Percentiles rank a stretch among this genome's conserved stretches.
phyloP scores from a whole-genome alignment of 768 basidiomycete genomes.

The Leccinum obscurum region DNA sequence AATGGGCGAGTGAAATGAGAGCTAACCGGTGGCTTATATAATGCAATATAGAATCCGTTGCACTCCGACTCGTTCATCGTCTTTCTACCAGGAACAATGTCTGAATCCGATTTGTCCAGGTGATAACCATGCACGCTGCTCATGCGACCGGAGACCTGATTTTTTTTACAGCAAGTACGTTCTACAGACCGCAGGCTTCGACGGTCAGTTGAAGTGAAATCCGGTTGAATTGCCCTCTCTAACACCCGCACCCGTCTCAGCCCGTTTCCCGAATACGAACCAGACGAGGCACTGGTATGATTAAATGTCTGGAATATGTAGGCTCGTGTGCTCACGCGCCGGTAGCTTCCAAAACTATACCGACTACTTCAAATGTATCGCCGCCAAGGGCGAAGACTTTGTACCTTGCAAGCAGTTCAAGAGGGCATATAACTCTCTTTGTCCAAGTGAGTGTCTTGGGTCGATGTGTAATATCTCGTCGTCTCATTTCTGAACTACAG shows the following conservation, averaged over 20 bases:
- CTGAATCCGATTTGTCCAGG: conserved; percentile 60
- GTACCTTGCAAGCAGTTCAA: conserved; percentile 99
- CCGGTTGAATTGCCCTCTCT: conserved; percentile 4
- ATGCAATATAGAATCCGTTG: conserved; percentile 38
- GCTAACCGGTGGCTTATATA: conserved; percentile 19
- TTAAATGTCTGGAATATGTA: background rate
- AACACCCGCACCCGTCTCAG: conserved; percentile 38
- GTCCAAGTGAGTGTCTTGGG: conserved; percentile 76
- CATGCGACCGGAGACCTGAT: conserved; percentile 15
- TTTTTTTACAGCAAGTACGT: conserved; percentile 65
- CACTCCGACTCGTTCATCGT: conserved; percentile 24
- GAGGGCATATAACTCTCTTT: conserved; percentile 92
- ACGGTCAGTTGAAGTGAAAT: conserved; percentile 51
- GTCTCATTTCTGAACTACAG: conserved; percentile 40
- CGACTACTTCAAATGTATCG: conserved; percentile 97
- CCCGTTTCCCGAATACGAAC: conserved; percentile 88
- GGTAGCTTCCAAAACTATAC: conserved; percentile 91
- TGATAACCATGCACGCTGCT: conserved; percentile 24
- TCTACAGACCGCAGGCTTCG: conserved; percentile 95
- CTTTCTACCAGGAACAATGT: conserved; percentile 56
- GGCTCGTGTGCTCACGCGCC: conserved; percentile 1
- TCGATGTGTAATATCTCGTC: background rate
- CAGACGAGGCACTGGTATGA: conserved; percentile 95
- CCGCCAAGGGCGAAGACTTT: conserved; percentile 97
- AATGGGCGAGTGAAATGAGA: too few relatives aligned